These are phyloP conservation scores for Clonostachys solani DNA, from an alignment of 2,329 filamentous ascomycete species.

Conservation along the genomic window DNA sequence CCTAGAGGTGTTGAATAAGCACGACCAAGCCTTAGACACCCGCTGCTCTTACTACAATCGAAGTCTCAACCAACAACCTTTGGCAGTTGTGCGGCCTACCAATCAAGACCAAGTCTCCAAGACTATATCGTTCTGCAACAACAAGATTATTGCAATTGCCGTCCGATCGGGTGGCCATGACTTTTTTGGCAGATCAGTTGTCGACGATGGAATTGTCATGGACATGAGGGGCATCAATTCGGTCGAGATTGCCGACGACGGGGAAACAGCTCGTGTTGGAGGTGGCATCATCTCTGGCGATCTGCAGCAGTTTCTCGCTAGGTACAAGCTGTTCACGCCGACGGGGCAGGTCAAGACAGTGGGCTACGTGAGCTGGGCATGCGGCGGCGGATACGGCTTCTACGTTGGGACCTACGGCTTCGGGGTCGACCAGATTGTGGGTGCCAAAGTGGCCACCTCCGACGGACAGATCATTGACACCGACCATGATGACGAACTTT, in stretches of 20 bases:
- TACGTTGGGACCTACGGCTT: slow-evolving; percentile 19
- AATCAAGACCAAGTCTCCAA: no score
- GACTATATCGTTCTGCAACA: no score
- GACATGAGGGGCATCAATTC: slow-evolving; percentile 1
- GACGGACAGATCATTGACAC: slow-evolving; percentile 17
- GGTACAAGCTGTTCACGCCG: not conserved
- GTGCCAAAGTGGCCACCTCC: slow-evolving; percentile 15
- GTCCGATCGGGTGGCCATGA: slow-evolving; percentile 1
- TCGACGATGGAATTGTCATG: not conserved
- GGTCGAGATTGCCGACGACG: not conserved
- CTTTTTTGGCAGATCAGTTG: not conserved
- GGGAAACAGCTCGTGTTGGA: not conserved
- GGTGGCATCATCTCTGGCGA: slow-evolving; percentile 17
- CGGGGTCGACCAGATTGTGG: slow-evolving; percentile 29
- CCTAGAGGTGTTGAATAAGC: no score
- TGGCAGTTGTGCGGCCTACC: no score
- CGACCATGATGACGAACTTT: no score
- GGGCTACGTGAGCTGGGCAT: slow-evolving; percentile 27
- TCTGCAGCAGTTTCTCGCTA: slow-evolving; percentile 6
- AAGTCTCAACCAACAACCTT: no score
- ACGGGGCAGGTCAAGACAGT: slow-evolving; percentile 7
- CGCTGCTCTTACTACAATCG: no score
- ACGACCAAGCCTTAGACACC: no score
- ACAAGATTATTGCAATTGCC: no score
- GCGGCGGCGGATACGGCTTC: slow-evolving; percentile 25